phyloP scores from a whole-genome alignment of 441 rosid genomes.

The Aquilaria agallochum region DNA sequence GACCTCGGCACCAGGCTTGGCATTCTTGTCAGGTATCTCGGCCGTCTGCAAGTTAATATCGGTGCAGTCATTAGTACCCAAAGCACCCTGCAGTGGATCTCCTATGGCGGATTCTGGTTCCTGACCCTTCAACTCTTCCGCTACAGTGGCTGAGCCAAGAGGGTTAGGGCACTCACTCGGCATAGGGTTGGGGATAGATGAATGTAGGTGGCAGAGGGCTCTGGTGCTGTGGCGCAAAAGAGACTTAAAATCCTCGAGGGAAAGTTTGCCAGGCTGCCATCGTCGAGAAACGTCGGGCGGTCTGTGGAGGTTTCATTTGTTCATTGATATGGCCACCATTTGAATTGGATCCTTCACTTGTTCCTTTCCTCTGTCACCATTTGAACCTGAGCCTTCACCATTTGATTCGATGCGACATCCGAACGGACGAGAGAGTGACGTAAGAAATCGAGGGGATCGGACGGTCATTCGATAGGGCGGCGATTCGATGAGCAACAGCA shows the following conservation, averaged over 20 bases:
- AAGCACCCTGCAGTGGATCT: conserved; percentile 19
- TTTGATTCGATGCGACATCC: too few species aligned
- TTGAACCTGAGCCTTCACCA: too few species aligned
- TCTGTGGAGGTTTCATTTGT: conserved; percentile 88
- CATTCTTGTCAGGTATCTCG: conserved; percentile 18
- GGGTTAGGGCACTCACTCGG: conserved; percentile 9
- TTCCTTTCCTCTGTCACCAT: too few species aligned
- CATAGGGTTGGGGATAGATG: conserved; percentile 32
- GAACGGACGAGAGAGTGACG: too few species aligned
- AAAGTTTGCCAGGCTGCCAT: conserved; percentile 44
- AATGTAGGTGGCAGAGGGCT: conserved; percentile 49
- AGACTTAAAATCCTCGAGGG: conserved; percentile 57
- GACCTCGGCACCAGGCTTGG: conserved; percentile 38
- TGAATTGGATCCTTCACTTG: not conserved
- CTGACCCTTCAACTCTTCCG: conserved; percentile 19
- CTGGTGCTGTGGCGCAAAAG: conserved; percentile 62
- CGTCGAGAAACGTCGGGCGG: conserved; percentile 74
- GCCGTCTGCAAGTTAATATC: conserved; percentile 23
- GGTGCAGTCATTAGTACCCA: conserved; percentile 13
- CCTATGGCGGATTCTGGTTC: conserved; percentile 19
- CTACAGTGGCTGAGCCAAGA: conserved; percentile 12
- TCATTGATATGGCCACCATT: conserved; percentile 86
- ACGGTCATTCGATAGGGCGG: too few species aligned
- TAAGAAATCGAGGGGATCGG: too few species aligned
- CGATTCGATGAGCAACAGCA: too few species aligned